Evolutionary conservation across 1,139 yeast genomes (phyloP).

Genomic region (Yamadazyma diddensiae): DNA sequence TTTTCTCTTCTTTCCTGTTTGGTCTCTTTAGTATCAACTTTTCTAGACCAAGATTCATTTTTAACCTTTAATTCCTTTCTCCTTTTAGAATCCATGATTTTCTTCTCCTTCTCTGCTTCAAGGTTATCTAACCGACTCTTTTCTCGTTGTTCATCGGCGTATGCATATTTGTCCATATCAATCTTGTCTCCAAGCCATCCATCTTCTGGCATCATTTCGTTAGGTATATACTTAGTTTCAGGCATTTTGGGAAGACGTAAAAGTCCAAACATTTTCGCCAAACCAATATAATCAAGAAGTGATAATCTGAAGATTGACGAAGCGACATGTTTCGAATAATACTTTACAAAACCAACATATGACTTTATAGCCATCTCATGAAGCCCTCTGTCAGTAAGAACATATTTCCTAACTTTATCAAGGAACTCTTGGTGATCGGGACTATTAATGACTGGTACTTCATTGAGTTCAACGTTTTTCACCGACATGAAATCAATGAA

Average conservation of each 20-base stretch:
- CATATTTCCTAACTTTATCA: conserved; percentile 49
- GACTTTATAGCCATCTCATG: conserved; percentile 80
- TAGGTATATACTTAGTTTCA: conserved; percentile 58
- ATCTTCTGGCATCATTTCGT: conserved; percentile 48
- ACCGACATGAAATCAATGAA: conserved; percentile 79
- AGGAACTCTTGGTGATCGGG: conserved; percentile 24
- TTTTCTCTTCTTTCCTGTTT: conserved; percentile 64
- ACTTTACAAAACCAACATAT: conserved; percentile 79
- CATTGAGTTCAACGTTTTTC: conserved; percentile 56
- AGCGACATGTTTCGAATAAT: conserved; percentile 89
- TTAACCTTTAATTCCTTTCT: conserved; percentile 49
- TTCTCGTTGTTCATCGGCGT: conserved; percentile 66
- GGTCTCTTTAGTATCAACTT: conserved; percentile 58
- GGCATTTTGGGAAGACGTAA: conserved; percentile 93
- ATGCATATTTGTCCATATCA: conserved; percentile 65
- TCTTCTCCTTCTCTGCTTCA: conserved; percentile 43
- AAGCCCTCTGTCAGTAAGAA: conserved; percentile 68
- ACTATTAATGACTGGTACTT: conserved; percentile 28
- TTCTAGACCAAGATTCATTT: conserved; percentile 80
- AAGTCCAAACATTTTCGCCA: conserved; percentile 77
- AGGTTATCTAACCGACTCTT: conserved; percentile 56
- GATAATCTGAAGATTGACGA: conserved; percentile 80
- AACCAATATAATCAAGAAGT: conserved; percentile 65
- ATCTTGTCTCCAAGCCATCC: conserved; percentile 71
- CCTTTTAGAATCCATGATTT: conserved; percentile 44